A percentile compares a stretch with the other conserved stretches of the same genome.
These are phyloP conservation scores for Sphaerulina vaccinii DNA, from an alignment of 2,329 filamentous ascomycete genomes.

Conservation along the genomic window DNA sequence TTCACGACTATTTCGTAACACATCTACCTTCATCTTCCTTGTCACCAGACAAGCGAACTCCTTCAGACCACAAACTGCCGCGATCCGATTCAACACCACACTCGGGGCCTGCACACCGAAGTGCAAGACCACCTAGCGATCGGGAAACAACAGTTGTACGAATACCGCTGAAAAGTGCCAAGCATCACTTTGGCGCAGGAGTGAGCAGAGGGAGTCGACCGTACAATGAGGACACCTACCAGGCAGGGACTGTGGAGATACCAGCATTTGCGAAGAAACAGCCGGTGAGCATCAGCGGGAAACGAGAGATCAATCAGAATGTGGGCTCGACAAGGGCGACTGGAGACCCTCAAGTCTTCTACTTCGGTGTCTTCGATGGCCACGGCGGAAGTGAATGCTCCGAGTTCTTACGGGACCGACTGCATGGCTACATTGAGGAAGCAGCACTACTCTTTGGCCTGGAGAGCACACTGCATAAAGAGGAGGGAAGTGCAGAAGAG, in stretches of 20 bases:
- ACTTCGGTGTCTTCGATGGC: slow-evolving; percentile 94
- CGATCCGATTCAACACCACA: slow-evolving; percentile 82
- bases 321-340: slow-evolving; percentile 68
- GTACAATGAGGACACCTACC: slow-evolving; percentile 91
- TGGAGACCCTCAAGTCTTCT: slow-evolving; percentile 94
- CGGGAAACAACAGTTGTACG: slow-evolving; percentile 90
- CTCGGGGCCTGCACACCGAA: slow-evolving; percentile 40
- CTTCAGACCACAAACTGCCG: slow-evolving; percentile 80
- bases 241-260: slow-evolving; percentile 89
- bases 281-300: slow-evolving; percentile 61
- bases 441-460: slow-evolving; percentile 74
- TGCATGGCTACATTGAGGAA: slow-evolving; percentile 87
- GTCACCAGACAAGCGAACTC: slow-evolving; percentile 65
- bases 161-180: slow-evolving; percentile 88
- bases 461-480: slow-evolving; percentile 66
- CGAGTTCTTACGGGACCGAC: slow-evolving; percentile 75
- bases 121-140: slow-evolving; percentile 33
- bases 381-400: slow-evolving; percentile 90
- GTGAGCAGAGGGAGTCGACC: slow-evolving; percentile 77
- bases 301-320: slow-evolving; percentile 31
- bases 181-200: slow-evolving; percentile 88
- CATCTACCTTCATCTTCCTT: slow-evolving; percentile 90
- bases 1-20: slow-evolving; percentile 97
- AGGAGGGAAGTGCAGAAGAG: slow-evolving; percentile 38
- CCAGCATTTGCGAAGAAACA: slow-evolving; percentile 86